Evolutionary conservation across 2,329 filamentous ascomycete genomes (phyloP).

Genomic region (Sordariomycetes sp.): DNA sequence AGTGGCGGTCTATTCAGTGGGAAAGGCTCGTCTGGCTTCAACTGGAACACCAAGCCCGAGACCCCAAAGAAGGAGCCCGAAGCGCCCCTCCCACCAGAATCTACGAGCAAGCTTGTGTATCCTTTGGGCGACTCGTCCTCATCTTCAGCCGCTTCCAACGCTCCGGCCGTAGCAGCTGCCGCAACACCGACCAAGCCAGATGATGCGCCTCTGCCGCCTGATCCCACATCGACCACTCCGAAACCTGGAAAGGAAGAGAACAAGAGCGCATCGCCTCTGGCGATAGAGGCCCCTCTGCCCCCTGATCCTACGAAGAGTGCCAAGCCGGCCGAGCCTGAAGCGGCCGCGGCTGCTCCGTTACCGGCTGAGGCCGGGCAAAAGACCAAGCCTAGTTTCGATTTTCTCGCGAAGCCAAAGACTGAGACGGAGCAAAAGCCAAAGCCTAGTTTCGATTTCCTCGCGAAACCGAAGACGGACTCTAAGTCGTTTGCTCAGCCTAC

Average conservation of each 20-base stretch:
- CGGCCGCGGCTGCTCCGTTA: conserved; percentile 7
- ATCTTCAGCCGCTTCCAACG: conserved; percentile 36
- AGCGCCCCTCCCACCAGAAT: conserved; percentile 43
- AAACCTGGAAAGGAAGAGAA: conserved; percentile 7
- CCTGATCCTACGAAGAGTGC: conserved; percentile 11
- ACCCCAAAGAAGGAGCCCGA: conserved; percentile 24
- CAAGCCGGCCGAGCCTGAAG: conserved; percentile 4
- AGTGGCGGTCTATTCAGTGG: conserved; percentile 14
- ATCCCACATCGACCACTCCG: conserved; percentile 11
- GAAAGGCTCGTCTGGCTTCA: conserved; percentile 5
- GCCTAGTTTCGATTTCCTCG: no score
- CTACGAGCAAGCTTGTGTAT: conserved; percentile 43
- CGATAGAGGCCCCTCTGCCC: conserved; percentile 19
- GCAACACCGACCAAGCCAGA: conserved; percentile 14
- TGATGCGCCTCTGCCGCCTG: conserved; percentile 36
- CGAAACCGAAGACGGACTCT: no score
- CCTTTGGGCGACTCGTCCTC: conserved; percentile 41
- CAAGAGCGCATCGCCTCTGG: conserved; percentile 7
- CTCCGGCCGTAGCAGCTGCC: conserved; percentile 17
- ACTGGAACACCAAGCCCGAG: conserved; percentile 11
- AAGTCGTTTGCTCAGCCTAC: no score
- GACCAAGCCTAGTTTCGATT: no score
- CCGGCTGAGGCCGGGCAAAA: no score
- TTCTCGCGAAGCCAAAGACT: no score
- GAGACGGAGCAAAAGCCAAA: no score